A percentile compares a stretch with the other conserved stretches of the same genome.
phyloP scores from a whole-genome alignment of 352 stramenopile genomes.

The Pythium coloratum region DNA sequence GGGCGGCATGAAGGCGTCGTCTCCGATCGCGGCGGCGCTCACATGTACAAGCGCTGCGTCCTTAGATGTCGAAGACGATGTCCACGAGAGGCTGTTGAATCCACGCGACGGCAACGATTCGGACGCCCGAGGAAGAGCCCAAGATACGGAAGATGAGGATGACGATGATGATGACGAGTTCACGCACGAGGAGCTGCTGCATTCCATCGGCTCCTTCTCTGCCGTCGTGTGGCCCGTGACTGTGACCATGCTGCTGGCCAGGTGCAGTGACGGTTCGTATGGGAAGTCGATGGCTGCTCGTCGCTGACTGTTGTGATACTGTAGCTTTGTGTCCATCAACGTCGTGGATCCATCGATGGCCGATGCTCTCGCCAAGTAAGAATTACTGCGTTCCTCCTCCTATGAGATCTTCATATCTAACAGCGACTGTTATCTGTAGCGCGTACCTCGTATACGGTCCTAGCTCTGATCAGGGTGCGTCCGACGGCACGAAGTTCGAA shows the following conservation, averaged over 20 bases:
- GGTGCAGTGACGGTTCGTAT: slow-evolving; percentile 28
- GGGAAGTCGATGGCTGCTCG: not conserved
- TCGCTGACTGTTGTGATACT: not conserved
- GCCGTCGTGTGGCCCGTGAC: slow-evolving; percentile 80
- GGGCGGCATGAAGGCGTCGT: slow-evolving; percentile 3
- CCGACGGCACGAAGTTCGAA: slow-evolving; percentile 64
- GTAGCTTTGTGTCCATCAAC: slow-evolving; percentile 82
- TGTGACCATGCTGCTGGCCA: slow-evolving; percentile 80
- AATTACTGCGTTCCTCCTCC: not conserved
- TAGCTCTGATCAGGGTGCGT: slow-evolving; percentile 49
- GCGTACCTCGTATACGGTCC: slow-evolving; percentile 80
- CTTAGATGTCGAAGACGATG: slow-evolving; percentile 11
- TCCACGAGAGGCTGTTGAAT: slow-evolving; percentile 20
- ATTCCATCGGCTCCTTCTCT: slow-evolving; percentile 85
- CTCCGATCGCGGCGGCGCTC: slow-evolving; percentile 25
- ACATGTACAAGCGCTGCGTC: slow-evolving; percentile 6
- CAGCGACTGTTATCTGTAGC: slow-evolving; percentile 26
- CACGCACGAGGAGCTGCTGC: slow-evolving; percentile 80
- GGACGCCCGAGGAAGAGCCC: slow-evolving; percentile 3
- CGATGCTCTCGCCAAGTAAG: slow-evolving; percentile 70
- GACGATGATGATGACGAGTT: slow-evolving; percentile 46
- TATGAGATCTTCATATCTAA: not conserved
- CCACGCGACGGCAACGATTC: slow-evolving; percentile 3
- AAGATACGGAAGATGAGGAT: slow-evolving; percentile 14
- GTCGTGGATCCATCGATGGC: slow-evolving; percentile 77